Evolutionary conservation across 169 alveolate genomes (phyloP).

Genomic region (Cryptosporidium ryanae): DNA sequence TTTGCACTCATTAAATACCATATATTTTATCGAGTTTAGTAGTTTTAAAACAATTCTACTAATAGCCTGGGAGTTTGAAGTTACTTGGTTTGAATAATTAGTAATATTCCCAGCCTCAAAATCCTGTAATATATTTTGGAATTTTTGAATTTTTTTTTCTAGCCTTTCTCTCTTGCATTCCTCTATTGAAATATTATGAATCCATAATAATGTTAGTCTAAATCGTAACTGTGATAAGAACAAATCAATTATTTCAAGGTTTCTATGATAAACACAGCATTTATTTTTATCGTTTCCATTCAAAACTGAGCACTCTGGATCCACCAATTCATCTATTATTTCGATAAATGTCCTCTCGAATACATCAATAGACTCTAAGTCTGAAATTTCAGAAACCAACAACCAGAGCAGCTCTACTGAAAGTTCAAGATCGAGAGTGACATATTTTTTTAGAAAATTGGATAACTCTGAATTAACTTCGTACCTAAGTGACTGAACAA

Average conservation of each 20-base stretch:
- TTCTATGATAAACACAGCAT: slow-evolving; percentile 57
- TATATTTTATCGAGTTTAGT: background rate
- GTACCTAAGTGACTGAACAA: slow-evolving; percentile 80
- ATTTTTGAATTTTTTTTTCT: slow-evolving; percentile 52
- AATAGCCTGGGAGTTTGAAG: slow-evolving; percentile 17
- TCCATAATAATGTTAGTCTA: slow-evolving; percentile 57
- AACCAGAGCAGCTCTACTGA: slow-evolving; percentile 76
- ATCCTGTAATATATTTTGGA: slow-evolving; percentile 19
- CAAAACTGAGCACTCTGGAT: slow-evolving; percentile 12
- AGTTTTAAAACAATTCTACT: slow-evolving; percentile 31
- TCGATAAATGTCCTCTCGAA: slow-evolving; percentile 17
- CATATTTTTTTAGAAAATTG: slow-evolving; percentile 44
- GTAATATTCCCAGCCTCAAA: slow-evolving; percentile 34
- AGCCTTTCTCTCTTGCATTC: slow-evolving; percentile 50
- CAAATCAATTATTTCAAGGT: slow-evolving; percentile 60
- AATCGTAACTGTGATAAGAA: slow-evolving; percentile 66
- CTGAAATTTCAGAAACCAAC: slow-evolving; percentile 65
- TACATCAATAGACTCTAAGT: slow-evolving; percentile 3
- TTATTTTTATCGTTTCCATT: background rate
- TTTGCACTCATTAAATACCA: slow-evolving; percentile 7
- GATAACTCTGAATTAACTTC: slow-evolving; percentile 59
- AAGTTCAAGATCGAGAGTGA: slow-evolving; percentile 26
- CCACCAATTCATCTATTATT: slow-evolving; percentile 23
- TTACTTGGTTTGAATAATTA: background rate
- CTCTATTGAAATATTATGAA: slow-evolving; percentile 37